Evolutionary conservation across 2,329 filamentous ascomycete species (phyloP), one percentile per base, ranked within the genome.

Genomic region (Hypoxylon sp.): DNA sequence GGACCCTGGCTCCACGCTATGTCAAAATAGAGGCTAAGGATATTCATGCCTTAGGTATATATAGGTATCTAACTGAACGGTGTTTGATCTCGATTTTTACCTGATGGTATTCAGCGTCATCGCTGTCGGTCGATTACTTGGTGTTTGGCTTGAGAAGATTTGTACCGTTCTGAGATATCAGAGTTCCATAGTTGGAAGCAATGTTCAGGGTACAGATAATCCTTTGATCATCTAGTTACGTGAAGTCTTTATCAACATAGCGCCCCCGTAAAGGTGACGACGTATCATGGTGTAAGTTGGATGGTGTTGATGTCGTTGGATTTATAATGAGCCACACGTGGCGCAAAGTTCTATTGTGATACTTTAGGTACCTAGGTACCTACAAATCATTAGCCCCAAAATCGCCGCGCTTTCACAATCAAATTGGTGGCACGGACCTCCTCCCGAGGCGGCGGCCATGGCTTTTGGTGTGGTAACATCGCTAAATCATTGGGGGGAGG

Each of bases 371-470:
- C n/a, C n/a, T n/a, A n/a, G n/a, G n/a, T n/a, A n/a, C n/a, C n/a
- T n/a, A 28, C 20, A 3, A 33, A 32, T 36, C 24, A 28, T 46
- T 51, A 58, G 50, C 49, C 55, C 22, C 30, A 12, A 28, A 22
- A 24, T 36, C 32, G 9, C 33, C 20, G 12, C 38, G 22, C 14
- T 64, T 45, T 56, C 22, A 36, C 30, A 16, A 36, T 28, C 48
- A 22, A 46, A 42, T 36, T n/a, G 16, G 26, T 22, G 65, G 65
- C 65, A 68, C 61, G 46, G 61, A 16, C 65, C 57, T 59, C 20
- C 33, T 65, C 54, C 65, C 65, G 54, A 60, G n/a, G 53, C 38
- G 49, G 63, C 28, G 65, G 65, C 30, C 40, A 52, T 61, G 48
- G n/a, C 30, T 33, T n/a, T 40, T 32, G n/a, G 28, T 51, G 30